These are phyloP conservation scores for Globisporangium middletonii DNA, from an alignment of 352 stramenopile genomes.

Conservation along the genomic window DNA sequence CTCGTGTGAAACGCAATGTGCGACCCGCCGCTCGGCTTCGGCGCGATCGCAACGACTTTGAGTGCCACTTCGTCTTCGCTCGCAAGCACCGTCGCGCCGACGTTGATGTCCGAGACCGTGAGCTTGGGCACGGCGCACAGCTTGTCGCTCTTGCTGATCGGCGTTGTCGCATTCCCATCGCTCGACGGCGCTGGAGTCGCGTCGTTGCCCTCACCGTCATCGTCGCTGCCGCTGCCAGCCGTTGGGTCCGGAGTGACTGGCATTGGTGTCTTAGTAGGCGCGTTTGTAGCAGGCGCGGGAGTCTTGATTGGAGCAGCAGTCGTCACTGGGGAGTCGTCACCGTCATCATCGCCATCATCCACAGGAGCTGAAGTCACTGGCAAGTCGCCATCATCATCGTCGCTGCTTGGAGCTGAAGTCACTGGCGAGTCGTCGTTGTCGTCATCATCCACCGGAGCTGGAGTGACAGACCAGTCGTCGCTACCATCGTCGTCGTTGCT, in stretches of 20 bases:
- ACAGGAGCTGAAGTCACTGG: slow-evolving; percentile 1
- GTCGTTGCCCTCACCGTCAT: background rate
- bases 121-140: slow-evolving; percentile 39
- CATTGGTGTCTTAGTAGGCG: background rate
- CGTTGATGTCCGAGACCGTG: slow-evolving; percentile 32
- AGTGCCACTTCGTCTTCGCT: slow-evolving; percentile 48
- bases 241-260: background rate
- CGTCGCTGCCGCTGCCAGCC: background rate
- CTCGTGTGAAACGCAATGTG: slow-evolving; percentile 44
- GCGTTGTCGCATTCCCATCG: slow-evolving; percentile 6
- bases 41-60: slow-evolving; percentile 39
- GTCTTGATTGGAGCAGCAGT: background rate
- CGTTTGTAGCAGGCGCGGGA: background rate
- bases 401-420: background rate
- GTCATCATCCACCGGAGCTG: no score
- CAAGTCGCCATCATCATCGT: background rate
- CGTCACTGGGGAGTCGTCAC: slow-evolving; percentile 1
- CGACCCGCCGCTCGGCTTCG: slow-evolving; percentile 36
- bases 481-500: background rate
- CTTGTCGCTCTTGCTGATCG: slow-evolving; percentile 18
- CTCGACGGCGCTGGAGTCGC: slow-evolving; percentile 1
- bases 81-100: slow-evolving; percentile 23
- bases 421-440: background rate
- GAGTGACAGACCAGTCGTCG: background rate
- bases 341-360: slow-evolving; percentile 1